Conservation (phyloP, 805 yeast species). For the Pichia kluyveri region DNA sequence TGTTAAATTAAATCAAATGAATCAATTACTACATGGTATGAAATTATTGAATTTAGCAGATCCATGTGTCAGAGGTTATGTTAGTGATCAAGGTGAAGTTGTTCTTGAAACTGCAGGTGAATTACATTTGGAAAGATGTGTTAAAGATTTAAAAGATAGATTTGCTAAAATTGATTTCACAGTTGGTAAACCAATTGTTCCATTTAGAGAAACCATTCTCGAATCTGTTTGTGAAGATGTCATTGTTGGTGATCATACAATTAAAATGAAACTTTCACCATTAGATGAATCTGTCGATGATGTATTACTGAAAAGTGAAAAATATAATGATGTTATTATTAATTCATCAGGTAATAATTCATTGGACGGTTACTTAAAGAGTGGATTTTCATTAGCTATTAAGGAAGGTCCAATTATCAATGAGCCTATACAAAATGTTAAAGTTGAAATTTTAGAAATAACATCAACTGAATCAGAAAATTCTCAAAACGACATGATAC, state of each 20-base stretch:
- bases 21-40: conserved; percentile 67
- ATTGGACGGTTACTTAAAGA: conserved; percentile 17
- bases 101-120: conserved; percentile 96
- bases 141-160: conserved; percentile 81
- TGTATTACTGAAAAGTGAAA: conserved; percentile 19
- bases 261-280: conserved; percentile 4
- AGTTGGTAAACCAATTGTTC: conserved; percentile 87
- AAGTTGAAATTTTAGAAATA: conserved; percentile 40
- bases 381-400: conserved; percentile 80
- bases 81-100: conserved; percentile 88
- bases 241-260: conserved; percentile 24
- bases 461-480: conserved; percentile 15
- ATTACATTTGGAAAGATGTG: conserved; percentile 86
- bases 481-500: conserved; percentile 52
- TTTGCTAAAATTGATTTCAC: conserved; percentile 87
- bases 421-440: conserved; percentile 81
- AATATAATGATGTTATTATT: conserved; percentile 68
- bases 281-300: conserved; percentile 10
- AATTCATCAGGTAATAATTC: conserved; percentile 24
- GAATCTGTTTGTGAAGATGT: conserved; percentile 11
- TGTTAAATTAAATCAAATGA: conserved; percentile 71
- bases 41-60: conserved; percentile 78
- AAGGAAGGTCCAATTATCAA: conserved; percentile 81
- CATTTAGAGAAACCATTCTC: conserved; percentile 79
- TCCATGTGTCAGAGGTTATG: conserved; percentile 83